Conservation (phyloP, 441 rosid species). For the Pelargonium citronellum region DNA sequence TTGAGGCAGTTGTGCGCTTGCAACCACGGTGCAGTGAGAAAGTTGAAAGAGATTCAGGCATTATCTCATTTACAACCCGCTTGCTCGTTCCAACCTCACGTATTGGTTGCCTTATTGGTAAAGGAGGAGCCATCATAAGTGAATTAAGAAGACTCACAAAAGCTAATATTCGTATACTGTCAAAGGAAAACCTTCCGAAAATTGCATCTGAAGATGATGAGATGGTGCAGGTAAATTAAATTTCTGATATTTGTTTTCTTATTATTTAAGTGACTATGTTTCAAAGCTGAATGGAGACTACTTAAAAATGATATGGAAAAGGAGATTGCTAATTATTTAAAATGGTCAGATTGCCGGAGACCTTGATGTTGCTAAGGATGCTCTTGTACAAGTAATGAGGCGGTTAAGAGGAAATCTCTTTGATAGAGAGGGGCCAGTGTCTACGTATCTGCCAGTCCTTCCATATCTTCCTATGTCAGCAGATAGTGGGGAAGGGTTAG, state of each 20-base stretch:
- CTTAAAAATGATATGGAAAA: slow-evolving; percentile 14
- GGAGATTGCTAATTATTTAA: slow-evolving; percentile 13
- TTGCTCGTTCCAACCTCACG: slow-evolving; percentile 84
- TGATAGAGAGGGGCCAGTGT: slow-evolving; percentile 78
- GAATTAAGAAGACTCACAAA: slow-evolving; percentile 84
- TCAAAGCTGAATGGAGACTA: slow-evolving; percentile 9
- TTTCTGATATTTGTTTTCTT: neutral
- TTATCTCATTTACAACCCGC: slow-evolving; percentile 73
- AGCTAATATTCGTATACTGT: slow-evolving; percentile 86
- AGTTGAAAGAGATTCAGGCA: slow-evolving; percentile 88
- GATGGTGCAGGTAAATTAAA: slow-evolving; percentile 75
- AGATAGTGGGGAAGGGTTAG: slow-evolving; percentile 42
- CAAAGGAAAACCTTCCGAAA: slow-evolving; percentile 86
- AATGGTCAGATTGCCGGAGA: slow-evolving; percentile 75
- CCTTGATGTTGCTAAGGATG: slow-evolving; percentile 91
- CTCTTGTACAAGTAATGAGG: slow-evolving; percentile 71
- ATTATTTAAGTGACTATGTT: slow-evolving; percentile 11
- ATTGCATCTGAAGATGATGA: slow-evolving; percentile 86
- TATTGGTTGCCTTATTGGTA: slow-evolving; percentile 95
- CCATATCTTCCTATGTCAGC: slow-evolving; percentile 69
- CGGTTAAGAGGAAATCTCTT: slow-evolving; percentile 84
- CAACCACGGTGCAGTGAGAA: slow-evolving; percentile 93
- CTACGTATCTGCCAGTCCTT: slow-evolving; percentile 69
- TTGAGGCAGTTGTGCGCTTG: slow-evolving; percentile 83
- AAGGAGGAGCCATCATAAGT: slow-evolving; percentile 81